Percentiles rank a stretch among this genome's conserved stretches.
phyloP scores from a whole-genome alignment of 352 stramenopile genomes.

The Phytophthora syringae region DNA sequence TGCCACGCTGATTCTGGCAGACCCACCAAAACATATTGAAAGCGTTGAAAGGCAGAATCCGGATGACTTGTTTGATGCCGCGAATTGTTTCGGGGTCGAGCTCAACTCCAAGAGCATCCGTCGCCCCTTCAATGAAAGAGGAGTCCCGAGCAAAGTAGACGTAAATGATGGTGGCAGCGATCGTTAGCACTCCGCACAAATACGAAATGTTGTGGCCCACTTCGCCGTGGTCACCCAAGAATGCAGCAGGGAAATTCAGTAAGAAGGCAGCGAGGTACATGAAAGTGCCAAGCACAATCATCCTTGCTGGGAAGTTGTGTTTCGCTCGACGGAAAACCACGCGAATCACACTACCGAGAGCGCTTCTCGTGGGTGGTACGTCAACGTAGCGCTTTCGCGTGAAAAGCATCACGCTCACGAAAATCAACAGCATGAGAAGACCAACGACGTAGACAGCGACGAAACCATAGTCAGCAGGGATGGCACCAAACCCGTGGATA shows the following conservation, averaged over 20 bases:
- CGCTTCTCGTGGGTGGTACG: slow-evolving; percentile 39
- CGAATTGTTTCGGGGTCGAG: slow-evolving; percentile 50
- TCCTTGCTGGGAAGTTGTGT: slow-evolving; percentile 34
- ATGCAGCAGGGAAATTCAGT: slow-evolving; percentile 62
- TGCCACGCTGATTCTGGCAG: slow-evolving; percentile 65
- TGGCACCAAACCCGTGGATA: slow-evolving; percentile 71
- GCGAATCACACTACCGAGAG: slow-evolving; percentile 54
- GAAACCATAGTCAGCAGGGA: slow-evolving; percentile 42
- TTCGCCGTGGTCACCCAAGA: slow-evolving; percentile 49
- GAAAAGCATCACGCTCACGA: slow-evolving; percentile 48
- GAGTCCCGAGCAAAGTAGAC: slow-evolving; percentile 52
- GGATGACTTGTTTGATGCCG: slow-evolving; percentile 62
- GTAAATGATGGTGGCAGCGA: slow-evolving; percentile 53
- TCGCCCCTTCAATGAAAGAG: slow-evolving; percentile 54
- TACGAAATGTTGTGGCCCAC: slow-evolving; percentile 58
- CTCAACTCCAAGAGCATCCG: slow-evolving; percentile 42
- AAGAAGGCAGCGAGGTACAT: slow-evolving; percentile 50
- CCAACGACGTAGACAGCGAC: slow-evolving; percentile 72
- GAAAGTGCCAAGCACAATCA: slow-evolving; percentile 49
- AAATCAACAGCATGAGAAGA: slow-evolving; percentile 45
- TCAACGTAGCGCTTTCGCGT: slow-evolving; percentile 60
- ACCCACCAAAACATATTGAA: slow-evolving; percentile 70
- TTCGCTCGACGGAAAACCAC: slow-evolving; percentile 39
- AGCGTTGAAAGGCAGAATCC: slow-evolving; percentile 29
- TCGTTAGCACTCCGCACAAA: slow-evolving; percentile 32